Evolutionary conservation across 75 land plant species (phyloP), one percentile per base, ranked within the genome.

Genomic region (Cryptomeria japonica): DNA sequence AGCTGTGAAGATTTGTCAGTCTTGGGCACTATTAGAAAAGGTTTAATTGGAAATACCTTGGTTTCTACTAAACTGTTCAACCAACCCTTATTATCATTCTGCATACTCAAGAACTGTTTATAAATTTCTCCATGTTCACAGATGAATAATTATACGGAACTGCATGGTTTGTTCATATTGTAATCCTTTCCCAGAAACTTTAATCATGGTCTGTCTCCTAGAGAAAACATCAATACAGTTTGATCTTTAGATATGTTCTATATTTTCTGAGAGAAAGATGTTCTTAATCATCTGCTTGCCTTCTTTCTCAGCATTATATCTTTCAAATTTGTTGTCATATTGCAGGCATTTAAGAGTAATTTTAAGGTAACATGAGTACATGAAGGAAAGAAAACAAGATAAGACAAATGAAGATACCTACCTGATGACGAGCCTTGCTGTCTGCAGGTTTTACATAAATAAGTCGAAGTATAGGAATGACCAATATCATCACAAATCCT

Each of bases 401-500:
- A 39, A 39, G 16, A 34, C 38, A 34, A 36, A 36, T 1, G 13
- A 82, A 82, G 31, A 3, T 42, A 82, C 47, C 25, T 28, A 46
- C 84, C 84, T 82, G 84, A 82, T 82, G 47, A 82, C 31, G 46
- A 12, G 44, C 39, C 47, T 28, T 46, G 84, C 32, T 46, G 49
- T 82, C 84, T 82, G 84, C 84, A 82, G 84, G 84, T 82, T 82
- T 82, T 82, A 82, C n/a, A 82, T 42, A 82, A 42, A 82, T 82
- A 44, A 82, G 51, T 28, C 84, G 22, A 19, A 82, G 84, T 46
- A 82, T 82, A 82, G 84, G 84, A 44, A 82, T 82, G 31, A 44
- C 34, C 32, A 82, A 39, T 82, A 82, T 82, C 84, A 82, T 82
- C 84, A 82, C n/a, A 82, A 44, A 46, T 31, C 51, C 84, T 82